Conservation (phyloP, 305 asterid species). For the Withania somnifera region DNA sequence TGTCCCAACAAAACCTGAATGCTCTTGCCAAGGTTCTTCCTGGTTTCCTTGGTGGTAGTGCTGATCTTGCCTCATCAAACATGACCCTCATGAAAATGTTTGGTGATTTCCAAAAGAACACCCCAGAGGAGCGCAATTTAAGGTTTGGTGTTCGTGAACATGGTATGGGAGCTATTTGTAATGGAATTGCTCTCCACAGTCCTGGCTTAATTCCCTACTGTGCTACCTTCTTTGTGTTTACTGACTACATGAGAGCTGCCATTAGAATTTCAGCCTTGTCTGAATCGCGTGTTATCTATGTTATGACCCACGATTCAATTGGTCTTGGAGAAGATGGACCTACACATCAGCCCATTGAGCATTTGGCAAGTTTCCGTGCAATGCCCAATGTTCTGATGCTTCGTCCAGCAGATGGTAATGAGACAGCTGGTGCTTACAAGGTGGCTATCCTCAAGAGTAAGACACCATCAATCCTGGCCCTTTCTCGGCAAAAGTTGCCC, state of each 20-base stretch:
- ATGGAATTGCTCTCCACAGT: constrained; percentile 89
- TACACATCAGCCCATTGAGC: constrained; percentile 95
- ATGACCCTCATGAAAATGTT: constrained; percentile 76
- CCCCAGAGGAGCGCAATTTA: constrained; percentile 84
- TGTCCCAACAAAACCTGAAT: constrained; percentile 72
- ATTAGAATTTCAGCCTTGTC: constrained; percentile 71
- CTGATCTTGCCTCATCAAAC: constrained; percentile 89
- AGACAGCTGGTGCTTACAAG: constrained; percentile 81
- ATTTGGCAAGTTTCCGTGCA: constrained; percentile 88
- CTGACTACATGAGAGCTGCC: constrained; percentile 96
- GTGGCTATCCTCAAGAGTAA: constrained; percentile 63
- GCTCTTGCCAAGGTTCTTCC: constrained; percentile 84
- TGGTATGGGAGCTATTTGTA: constrained; percentile 86
- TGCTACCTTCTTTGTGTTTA: constrained; percentile 89
- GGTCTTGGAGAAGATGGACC: constrained; percentile 99
- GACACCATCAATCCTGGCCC: constrained; percentile 81
- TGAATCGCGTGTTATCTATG: constrained; percentile 68
- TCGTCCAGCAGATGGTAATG: constrained; percentile 95
- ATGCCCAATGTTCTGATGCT: constrained; percentile 94
- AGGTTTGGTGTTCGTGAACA: constrained; percentile 96
- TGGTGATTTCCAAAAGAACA: constrained; percentile 81
- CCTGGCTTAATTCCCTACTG: constrained; percentile 81
- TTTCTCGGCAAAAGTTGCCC: constrained; percentile 84
- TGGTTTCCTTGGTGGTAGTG: constrained; percentile 89
- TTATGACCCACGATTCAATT: constrained; percentile 95